Percentiles rank a stretch among this genome's conserved stretches.
Conservation (phyloP, 176 grass and related monocot genomes). For the Urochloa ruziziensis region DNA sequence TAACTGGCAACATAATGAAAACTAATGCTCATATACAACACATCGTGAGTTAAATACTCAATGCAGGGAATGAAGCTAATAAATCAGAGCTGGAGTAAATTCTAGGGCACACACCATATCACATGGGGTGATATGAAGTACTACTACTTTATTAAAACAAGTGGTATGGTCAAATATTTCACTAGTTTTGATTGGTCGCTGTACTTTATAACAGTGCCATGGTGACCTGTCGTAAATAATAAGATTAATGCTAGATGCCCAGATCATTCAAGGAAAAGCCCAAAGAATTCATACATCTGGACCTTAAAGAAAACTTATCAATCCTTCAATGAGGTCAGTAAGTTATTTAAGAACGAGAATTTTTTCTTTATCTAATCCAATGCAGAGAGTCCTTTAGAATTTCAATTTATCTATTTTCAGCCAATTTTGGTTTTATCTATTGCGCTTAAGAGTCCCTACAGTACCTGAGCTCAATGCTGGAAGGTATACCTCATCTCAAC, state of each 20-base stretch:
- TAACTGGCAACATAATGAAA: not conserved
- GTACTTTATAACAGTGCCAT: not conserved
- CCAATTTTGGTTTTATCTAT: not conserved
- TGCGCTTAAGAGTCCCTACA: not conserved
- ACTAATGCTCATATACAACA: not conserved
- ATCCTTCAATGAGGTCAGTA: not conserved
- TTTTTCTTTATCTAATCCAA: not conserved
- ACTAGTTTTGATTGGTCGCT: not conserved
- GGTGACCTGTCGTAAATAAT: not conserved
- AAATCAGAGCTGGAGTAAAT: not conserved
- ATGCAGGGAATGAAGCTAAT: not conserved
- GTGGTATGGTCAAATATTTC: not conserved
- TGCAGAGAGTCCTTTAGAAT: not conserved
- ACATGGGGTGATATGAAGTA: not conserved
- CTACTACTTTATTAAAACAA: not conserved
- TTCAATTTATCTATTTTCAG: not conserved
- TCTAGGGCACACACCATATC: not conserved
- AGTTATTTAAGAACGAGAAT: not conserved
- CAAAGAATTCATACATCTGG: not conserved
- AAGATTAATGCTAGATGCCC: conserved; percentile 7
- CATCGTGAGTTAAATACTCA: not conserved
- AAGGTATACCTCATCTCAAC: conserved; percentile 3
- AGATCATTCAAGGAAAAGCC: not conserved
- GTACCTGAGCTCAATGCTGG: not conserved
- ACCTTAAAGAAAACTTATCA: not conserved